Conservation (phyloP, 331 rosid genomes). For the Pyrus hybrid region DNA sequence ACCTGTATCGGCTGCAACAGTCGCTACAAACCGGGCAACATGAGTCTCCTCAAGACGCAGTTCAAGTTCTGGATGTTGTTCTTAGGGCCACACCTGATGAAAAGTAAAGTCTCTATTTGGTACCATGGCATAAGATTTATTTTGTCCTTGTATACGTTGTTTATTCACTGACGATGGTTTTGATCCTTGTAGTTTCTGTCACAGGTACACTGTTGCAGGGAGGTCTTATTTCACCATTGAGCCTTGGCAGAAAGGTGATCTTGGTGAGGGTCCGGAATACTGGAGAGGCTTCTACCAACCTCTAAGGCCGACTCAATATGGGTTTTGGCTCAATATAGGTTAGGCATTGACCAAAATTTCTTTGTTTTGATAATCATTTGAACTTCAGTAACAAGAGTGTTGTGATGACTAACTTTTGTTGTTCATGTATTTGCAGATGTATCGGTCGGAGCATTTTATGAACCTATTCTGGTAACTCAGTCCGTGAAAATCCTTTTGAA, state of each 20-base stretch:
- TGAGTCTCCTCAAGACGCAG: constrained; percentile 51
- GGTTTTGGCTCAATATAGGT: constrained; percentile 62
- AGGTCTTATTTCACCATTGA: neutral
- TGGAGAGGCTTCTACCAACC: constrained; percentile 2
- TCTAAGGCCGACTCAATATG: constrained; percentile 73
- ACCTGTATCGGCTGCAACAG: constrained; percentile 35
- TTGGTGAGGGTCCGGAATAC: neutral
- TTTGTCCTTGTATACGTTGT: neutral
- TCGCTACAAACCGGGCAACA: constrained; percentile 32
- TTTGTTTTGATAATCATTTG: neutral
- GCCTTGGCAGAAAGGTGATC: neutral
- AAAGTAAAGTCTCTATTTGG: constrained; percentile 10
- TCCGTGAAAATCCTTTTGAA: constrained; percentile 26
- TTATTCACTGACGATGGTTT: constrained; percentile 20
- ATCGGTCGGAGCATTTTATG: constrained; percentile 57
- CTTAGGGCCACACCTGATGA: constrained; percentile 43
- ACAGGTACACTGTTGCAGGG: constrained; percentile 1
- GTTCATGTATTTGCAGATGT: constrained; percentile 42
- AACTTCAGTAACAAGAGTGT: neutral
- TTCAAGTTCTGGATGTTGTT: constrained; percentile 67
- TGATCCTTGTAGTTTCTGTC: constrained; percentile 33
- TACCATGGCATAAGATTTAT: neutral
- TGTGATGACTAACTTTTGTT: neutral
- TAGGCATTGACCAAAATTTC: neutral
- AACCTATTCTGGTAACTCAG: constrained; percentile 31